Base-by-base conservation (phyloP, 1,284 basidiomycete species). In the Ustilago nuda region DNA sequence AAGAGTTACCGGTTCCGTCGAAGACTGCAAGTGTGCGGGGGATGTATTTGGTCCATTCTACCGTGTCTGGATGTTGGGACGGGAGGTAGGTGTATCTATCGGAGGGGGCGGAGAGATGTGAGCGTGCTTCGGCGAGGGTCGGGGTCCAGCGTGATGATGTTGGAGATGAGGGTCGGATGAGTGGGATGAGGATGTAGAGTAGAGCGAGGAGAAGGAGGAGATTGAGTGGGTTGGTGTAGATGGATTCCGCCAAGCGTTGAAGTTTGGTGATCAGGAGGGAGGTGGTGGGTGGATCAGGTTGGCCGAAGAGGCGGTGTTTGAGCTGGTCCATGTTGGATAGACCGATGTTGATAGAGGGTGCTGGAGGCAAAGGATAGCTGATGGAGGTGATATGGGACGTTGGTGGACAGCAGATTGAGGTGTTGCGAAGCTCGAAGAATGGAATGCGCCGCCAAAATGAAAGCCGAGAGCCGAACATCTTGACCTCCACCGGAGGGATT, bases 11-110 rank as follows among this genome's bases (percentile, higher is more conserved):
- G 9, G 77, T 81, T 4, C 84, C 84, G 48, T 85, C 84, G 52
- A 63, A 78, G 27, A 84, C 61, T 2, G 83, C 84, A 1, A 85
- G 73, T 6, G 82, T 84, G 37, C 78, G 73, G 5, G 84, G 84
- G 1, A 82, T 85, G 64, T 83, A 85, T 52, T 60, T 70, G 2
- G 66, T 78, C 80, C 82, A 85, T 19, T 76, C 76, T 45, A 72
- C 67, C 7, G 72, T 72, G 32, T 79, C 71, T 6, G 82, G 74
- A 48, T 84, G 84, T 15, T 69, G 37, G 9, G 68, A 59, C 2
- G 84, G 84, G 0, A 85, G 66, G 50, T 75, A 77, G 8, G 79
- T 76, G 67, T 84, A 85, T 17, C 66, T 54, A 53, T 72, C 67
- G 30, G 65, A 60, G 0, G 64, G 72, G 2, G 69, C 72, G 8